A percentile compares a stretch with the other conserved stretches of the same genome.
Conservation (phyloP, 345 rosid genomes). For the Triadica sebifera region DNA sequence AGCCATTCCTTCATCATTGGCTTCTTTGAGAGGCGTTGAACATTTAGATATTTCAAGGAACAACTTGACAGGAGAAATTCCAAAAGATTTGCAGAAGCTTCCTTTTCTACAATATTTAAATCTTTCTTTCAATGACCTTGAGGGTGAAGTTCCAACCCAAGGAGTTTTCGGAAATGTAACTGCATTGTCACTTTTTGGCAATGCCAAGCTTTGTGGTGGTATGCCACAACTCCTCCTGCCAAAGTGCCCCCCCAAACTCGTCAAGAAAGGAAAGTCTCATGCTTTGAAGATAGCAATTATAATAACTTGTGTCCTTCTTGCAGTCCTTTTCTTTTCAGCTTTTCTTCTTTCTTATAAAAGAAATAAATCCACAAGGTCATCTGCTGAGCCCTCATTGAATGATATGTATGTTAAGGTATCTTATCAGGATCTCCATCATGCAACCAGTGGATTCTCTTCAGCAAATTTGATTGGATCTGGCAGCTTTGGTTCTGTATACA, state of each 20-base stretch:
- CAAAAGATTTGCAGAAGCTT: conserved; percentile 12
- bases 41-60: conserved; percentile 31
- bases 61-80: conserved; percentile 31
- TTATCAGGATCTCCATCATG: conserved; percentile 2
- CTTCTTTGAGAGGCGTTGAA: conserved; percentile 23
- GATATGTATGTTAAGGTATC: not conserved
- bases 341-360: not conserved
- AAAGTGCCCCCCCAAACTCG: conserved; percentile 5
- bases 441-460: conserved; percentile 3
- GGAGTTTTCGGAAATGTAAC: conserved; percentile 39
- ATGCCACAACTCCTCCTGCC: conserved; percentile 9
- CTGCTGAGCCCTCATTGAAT: not conserved
- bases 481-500: conserved; percentile 14
- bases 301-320: not conserved
- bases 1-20: conserved; percentile 32
- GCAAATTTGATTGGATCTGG: conserved; percentile 7
- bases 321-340: not conserved
- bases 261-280: not conserved
- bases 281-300: not conserved
- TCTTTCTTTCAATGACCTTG: conserved; percentile 40
- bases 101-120: conserved; percentile 13
- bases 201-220: conserved; percentile 40
- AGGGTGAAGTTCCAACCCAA: conserved; percentile 37
- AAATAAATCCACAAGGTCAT: not conserved
- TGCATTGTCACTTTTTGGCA: conserved; percentile 28